A percentile compares a stretch with the other conserved stretches of the same genome.
Conservation (phyloP, 129 eudicot species). For the Lactuca saligna region DNA sequence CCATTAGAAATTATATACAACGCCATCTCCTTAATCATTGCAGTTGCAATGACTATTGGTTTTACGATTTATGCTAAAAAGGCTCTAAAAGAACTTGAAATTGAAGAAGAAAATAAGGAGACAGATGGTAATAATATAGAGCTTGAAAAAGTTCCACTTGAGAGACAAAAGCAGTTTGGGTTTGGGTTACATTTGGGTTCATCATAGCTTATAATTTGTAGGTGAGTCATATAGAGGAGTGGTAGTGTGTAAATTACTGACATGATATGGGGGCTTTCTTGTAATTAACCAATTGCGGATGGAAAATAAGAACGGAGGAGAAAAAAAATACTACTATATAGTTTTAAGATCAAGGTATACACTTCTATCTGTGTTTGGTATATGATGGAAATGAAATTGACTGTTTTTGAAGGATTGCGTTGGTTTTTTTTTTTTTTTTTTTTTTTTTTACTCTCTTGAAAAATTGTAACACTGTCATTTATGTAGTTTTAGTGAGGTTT, state of each 20-base stretch:
- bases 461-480: too few relatives aligned
- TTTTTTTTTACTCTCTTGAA: too few relatives aligned
- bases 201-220: conserved; percentile 5
- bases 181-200: conserved; percentile 2
- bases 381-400: background rate
- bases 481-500: too few relatives aligned
- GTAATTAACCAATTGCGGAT: conserved; percentile 36
- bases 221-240: background rate
- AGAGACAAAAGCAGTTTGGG: conserved; percentile 46
- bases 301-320: conserved; percentile 10
- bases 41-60: conserved; percentile 56
- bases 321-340: background rate
- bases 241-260: conserved; percentile 52
- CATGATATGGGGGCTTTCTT: conserved; percentile 19
- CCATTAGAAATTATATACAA: conserved; percentile 77
- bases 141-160: conserved; percentile 72
- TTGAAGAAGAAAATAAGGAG: conserved; percentile 50
- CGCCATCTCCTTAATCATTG: conserved; percentile 64
- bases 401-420: too few relatives aligned
- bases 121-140: conserved; percentile 38
- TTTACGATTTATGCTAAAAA: conserved; percentile 81
- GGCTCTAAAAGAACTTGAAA: conserved; percentile 58
- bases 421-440: too few relatives aligned
- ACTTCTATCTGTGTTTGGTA: background rate
- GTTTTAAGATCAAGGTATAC: conserved; percentile 11